Base-by-base conservation (phyloP, 2,329 filamentous ascomycete genomes). In the Paecilomyces sp. region DNA sequence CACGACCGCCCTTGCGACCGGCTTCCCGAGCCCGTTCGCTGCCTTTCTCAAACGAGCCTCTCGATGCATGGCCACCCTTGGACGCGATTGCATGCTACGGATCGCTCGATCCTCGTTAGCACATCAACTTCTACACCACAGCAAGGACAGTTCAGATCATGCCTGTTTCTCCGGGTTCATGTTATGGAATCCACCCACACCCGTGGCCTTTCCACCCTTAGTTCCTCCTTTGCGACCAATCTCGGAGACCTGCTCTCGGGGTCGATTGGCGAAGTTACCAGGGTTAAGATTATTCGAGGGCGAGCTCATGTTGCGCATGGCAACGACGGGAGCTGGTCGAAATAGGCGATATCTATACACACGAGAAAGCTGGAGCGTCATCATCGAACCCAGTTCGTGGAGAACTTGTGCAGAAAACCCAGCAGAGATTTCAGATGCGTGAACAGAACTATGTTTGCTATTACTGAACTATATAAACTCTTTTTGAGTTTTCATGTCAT, bases 181-280 rank as follows among this genome's bases (percentile, higher is more conserved):
- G 15, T 64, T 56, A 41, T 68, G 67, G 53, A 70, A 70, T 25
- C 67, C 67, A 34, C 69, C 67, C 12, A 63, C 63, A 5, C 67
- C 69, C 22, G 58, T 62, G 28, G 67, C 65, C 58, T 65, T 69
- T 15, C 69, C 69, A 34, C 68, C 67, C 34, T 70, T 71, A 25
- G 62, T 63, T 0, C 69, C 70, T 31, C 69, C 67, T 22, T 66
- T 66, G 31, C 65, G 64, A 25, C 61, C 67, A 12, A 70, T 70
- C 34, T 65, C 62, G 22, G 63, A 64, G 12, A 71, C 50, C 47
- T 69, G 64, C 3, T 67, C 62, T 41, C 57, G 67, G 15, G 71
- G 61, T 8, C 71, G 67, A 58, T 74, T 74, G 57, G 66, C 65
- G 63, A 74, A 73, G 62, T 75, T 75, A n/a, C 70, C 69, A 25